These are phyloP conservation scores for Usnea hakonensis DNA, from an alignment of 495 filamentous ascomycete species.

Conservation along the genomic window DNA sequence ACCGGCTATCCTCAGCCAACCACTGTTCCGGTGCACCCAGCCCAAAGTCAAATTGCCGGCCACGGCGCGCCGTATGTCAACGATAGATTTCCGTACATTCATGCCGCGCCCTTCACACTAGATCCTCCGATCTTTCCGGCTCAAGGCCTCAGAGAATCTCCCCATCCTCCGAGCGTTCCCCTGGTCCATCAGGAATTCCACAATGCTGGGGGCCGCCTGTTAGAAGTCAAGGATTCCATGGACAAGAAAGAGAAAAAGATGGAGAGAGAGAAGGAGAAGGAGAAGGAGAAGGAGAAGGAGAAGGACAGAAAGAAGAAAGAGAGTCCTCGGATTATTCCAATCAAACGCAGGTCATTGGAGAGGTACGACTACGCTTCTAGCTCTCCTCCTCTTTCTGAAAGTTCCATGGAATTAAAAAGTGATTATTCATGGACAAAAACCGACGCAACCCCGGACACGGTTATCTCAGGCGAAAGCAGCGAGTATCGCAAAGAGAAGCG, in stretches of 20 bases:
- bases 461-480: not conserved
- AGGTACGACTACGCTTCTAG: not conserved
- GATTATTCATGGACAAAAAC: not conserved
- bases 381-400: not conserved
- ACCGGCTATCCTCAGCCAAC: not conserved
- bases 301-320: not conserved
- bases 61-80: not conserved
- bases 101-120: not conserved
- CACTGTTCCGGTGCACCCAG: not conserved
- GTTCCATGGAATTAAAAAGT: not conserved
- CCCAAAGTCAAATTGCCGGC: not conserved
- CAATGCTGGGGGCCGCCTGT: not conserved
- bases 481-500: not conserved
- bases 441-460: not conserved
- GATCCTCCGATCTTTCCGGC: not conserved
- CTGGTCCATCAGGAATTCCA: not conserved
- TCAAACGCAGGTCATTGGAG: not conserved
- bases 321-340: not conserved
- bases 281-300: not conserved
- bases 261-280: not conserved
- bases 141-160: not conserved
- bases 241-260: not conserved
- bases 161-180: not conserved
- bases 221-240: not conserved
- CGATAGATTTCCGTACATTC: not conserved